Conservation (phyloP, 208 protist species). For the Trypanosoma scelopori region DNA sequence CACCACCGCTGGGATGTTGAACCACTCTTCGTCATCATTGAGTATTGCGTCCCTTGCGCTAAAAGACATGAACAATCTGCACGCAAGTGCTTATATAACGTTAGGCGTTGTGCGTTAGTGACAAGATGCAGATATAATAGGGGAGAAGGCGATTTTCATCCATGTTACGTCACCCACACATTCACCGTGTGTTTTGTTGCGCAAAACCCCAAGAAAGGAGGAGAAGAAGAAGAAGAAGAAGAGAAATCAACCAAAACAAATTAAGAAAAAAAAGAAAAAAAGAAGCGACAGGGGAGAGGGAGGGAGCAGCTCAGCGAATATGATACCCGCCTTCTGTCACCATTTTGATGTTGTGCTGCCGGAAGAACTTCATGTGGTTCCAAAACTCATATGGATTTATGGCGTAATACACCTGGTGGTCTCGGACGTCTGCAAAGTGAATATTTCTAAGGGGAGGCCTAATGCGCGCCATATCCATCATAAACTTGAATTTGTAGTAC, state of each 20-base stretch:
- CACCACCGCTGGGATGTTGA: conserved; percentile 72
- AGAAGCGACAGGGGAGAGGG: no score
- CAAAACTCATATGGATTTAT: conserved; percentile 90
- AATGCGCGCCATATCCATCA: conserved; percentile 81
- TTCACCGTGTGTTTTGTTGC: no score
- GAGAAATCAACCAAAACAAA: no score
- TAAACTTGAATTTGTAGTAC: conserved; percentile 92
- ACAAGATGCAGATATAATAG: conserved; percentile 4
- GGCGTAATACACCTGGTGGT: conserved; percentile 89
- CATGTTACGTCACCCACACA: no score
- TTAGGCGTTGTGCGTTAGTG: not conserved
- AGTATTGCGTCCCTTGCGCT: conserved; percentile 23
- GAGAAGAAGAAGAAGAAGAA: no score
- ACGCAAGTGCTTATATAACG: not conserved
- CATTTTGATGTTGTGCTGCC: conserved; percentile 84
- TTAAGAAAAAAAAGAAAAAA: no score
- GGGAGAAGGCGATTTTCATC: no score
- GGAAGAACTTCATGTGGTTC: conserved; percentile 88
- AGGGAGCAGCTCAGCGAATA: not conserved
- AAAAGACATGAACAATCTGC: conserved; percentile 20
- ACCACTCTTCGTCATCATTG: conserved; percentile 73
- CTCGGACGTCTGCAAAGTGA: conserved; percentile 85
- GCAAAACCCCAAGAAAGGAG: no score
- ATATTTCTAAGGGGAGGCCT: conserved; percentile 73
- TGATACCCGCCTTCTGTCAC: conserved; percentile 64